A percentile compares a stretch with the other conserved stretches of the same genome.
These are phyloP conservation scores for Torulaspora indica DNA, from an alignment of 805 yeast species.

Conservation along the genomic window DNA sequence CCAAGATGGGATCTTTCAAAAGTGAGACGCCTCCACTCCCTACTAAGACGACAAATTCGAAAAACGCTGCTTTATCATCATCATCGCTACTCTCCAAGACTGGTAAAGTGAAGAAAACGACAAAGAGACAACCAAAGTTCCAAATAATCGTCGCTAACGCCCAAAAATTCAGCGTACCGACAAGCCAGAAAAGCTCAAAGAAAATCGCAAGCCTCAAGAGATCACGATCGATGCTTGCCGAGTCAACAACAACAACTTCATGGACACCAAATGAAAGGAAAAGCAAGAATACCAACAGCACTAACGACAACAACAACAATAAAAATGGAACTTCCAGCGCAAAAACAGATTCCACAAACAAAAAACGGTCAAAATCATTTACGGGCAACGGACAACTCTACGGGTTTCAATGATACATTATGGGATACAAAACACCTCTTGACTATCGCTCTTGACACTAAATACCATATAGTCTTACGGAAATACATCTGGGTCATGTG, in stretches of 20 bases:
- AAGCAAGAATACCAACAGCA: slow-evolving; percentile 4
- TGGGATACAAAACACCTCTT: background rate
- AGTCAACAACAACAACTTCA: slow-evolving; percentile 14
- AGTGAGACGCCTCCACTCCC: slow-evolving; percentile 20
- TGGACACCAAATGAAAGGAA: slow-evolving; percentile 2
- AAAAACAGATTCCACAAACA: slow-evolving; percentile 6
- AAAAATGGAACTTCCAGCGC: background rate
- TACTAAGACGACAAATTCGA: background rate
- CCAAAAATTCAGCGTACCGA: slow-evolving; percentile 29
- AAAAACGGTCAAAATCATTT: slow-evolving; percentile 13
- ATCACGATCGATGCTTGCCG: slow-evolving; percentile 27
- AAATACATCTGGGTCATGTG: background rate
- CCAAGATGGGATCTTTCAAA: slow-evolving; percentile 37
- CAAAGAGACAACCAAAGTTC: slow-evolving; percentile 32
- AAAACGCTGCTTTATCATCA: slow-evolving; percentile 4
- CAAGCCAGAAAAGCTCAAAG: slow-evolving; percentile 15
- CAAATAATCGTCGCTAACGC: slow-evolving; percentile 37
- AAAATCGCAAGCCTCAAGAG: slow-evolving; percentile 22
- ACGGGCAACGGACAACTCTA: slow-evolving; percentile 10
- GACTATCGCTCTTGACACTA: background rate
- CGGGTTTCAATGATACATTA: slow-evolving; percentile 11
- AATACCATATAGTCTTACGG: background rate
- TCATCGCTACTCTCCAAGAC: slow-evolving; percentile 5
- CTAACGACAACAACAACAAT: slow-evolving; percentile 1
- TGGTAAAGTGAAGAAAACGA: slow-evolving; percentile 19